Evolutionary conservation across 1,284 basidiomycete species (phyloP).

Genomic region (Cutaneotrichosporon cyanovorans): DNA sequence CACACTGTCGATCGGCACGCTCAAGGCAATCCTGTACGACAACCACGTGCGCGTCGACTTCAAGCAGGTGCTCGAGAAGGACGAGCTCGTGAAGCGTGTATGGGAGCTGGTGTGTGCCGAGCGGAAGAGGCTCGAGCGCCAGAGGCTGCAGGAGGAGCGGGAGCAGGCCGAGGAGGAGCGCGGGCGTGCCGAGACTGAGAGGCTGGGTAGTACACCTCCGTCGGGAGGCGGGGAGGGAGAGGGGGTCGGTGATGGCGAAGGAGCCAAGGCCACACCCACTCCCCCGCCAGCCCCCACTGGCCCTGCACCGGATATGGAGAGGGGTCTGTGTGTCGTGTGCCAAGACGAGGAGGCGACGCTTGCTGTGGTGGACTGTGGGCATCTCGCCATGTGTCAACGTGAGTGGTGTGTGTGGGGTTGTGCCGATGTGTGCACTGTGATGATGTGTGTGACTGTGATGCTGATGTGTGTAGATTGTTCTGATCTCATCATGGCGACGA

Average conservation of each 20-base stretch:
- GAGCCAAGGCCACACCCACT: background rate
- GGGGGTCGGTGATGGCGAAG: background rate
- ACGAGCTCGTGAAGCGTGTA: constrained; percentile 65
- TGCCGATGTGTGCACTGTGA: too few species aligned
- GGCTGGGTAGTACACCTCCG: too few species aligned
- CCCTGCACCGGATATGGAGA: constrained; percentile 50
- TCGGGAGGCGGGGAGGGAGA: background rate
- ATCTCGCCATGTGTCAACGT: constrained; percentile 67
- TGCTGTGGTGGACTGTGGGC: constrained; percentile 86
- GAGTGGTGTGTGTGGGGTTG: constrained; percentile 11
- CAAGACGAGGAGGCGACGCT: constrained; percentile 86
- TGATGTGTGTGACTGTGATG: too few species aligned
- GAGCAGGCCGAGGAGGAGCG: constrained; percentile 1
- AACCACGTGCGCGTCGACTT: constrained; percentile 47
- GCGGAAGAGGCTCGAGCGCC: constrained; percentile 45
- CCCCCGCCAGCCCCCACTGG: constrained; percentile 37
- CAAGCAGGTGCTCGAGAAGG: constrained; percentile 47
- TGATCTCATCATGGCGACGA: constrained; percentile 69
- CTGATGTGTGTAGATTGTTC: constrained; percentile 63
- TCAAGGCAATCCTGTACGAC: constrained; percentile 68
- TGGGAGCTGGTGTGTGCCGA: constrained; percentile 60
- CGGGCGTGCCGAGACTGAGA: background rate
- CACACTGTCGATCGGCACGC: constrained; percentile 56
- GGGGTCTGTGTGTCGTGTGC: constrained; percentile 77
- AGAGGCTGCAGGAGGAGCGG: constrained; percentile 42